These are phyloP conservation scores for Pinus albicaulis DNA, from an alignment of 75 land plant species.

Conservation along the genomic window DNA sequence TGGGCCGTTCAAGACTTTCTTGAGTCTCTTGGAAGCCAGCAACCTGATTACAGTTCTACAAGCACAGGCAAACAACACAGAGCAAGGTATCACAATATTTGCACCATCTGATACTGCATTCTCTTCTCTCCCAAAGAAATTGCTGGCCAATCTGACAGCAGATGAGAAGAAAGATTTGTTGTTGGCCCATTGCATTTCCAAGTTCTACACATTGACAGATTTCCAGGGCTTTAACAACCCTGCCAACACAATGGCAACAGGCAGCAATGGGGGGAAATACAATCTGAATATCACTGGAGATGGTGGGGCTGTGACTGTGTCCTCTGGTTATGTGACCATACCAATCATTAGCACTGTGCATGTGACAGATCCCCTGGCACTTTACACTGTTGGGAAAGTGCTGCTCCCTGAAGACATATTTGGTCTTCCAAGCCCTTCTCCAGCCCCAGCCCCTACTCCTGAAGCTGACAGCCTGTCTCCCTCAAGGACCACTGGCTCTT, in stretches of 20 bases:
- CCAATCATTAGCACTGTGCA: slow-evolving; percentile 53
- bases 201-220: slow-evolving; percentile 52
- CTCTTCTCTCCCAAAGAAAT: slow-evolving; percentile 34
- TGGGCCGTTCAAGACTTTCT: slow-evolving; percentile 62
- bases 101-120: slow-evolving; percentile 58
- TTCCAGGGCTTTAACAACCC: slow-evolving; percentile 61
- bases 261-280: slow-evolving; percentile 35
- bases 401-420: slow-evolving; percentile 63
- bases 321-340: slow-evolving; percentile 40
- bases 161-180: slow-evolving; percentile 43
- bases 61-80: slow-evolving; percentile 56
- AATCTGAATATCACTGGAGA: slow-evolving; percentile 43
- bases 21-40: slow-evolving; percentile 29
- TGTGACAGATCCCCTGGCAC: slow-evolving; percentile 50
- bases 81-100: slow-evolving; percentile 55
- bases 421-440: slow-evolving; percentile 29
- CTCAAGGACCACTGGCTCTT: not conserved
- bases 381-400: slow-evolving; percentile 46
- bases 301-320: slow-evolving; percentile 33
- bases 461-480: slow-evolving; percentile 21
- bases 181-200: slow-evolving; percentile 50
- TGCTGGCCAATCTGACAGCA: slow-evolving; percentile 44
- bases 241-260: slow-evolving; percentile 33
- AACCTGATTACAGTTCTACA: slow-evolving; percentile 59
- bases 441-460: slow-evolving; percentile 41